Percentiles rank a stretch among this genome's conserved stretches.
Evolutionary conservation across 176 grass and related monocot species (phyloP).

Genomic region (Cenchrus americanus): DNA sequence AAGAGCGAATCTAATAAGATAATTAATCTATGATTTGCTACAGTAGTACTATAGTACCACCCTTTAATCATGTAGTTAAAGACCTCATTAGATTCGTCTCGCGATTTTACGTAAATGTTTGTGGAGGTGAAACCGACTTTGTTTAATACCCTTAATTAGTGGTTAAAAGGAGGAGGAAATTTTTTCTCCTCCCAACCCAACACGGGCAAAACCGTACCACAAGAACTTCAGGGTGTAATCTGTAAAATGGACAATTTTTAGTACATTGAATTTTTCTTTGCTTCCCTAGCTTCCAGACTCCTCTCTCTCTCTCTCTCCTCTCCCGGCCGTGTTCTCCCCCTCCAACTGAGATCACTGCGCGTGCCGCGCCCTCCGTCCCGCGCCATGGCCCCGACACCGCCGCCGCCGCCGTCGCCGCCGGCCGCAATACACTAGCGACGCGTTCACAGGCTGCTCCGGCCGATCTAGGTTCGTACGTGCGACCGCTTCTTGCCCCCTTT

Average conservation of each 20-base stretch:
- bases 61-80: too few relatives aligned
- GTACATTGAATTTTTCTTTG: conserved; percentile 28
- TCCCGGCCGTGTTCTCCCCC: neutral
- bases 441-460: neutral
- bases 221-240: conserved; percentile 26
- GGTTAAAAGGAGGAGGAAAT: too few relatives aligned
- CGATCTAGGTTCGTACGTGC: conserved; percentile 35
- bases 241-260: conserved; percentile 1
- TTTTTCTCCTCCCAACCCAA: too few relatives aligned
- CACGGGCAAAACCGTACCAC: neutral
- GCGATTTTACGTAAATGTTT: too few relatives aligned
- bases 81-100: too few relatives aligned
- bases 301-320: neutral
- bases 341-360: conserved; percentile 39
- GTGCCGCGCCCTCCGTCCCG: neutral
- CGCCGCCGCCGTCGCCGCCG: conserved; percentile 5
- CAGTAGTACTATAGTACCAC: too few relatives aligned
- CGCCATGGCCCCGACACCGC: conserved; percentile 33
- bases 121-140: too few relatives aligned
- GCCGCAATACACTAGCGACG: conserved; percentile 17
- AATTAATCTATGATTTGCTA: too few relatives aligned
- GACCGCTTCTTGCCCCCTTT: neutral
- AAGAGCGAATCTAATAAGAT: too few relatives aligned
- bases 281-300: conserved; percentile 29
- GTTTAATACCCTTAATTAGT: too few relatives aligned